These are phyloP conservation scores for Kodamaea derodonti DNA, from an alignment of 1,139 yeast genomes.

Conservation along the genomic window DNA sequence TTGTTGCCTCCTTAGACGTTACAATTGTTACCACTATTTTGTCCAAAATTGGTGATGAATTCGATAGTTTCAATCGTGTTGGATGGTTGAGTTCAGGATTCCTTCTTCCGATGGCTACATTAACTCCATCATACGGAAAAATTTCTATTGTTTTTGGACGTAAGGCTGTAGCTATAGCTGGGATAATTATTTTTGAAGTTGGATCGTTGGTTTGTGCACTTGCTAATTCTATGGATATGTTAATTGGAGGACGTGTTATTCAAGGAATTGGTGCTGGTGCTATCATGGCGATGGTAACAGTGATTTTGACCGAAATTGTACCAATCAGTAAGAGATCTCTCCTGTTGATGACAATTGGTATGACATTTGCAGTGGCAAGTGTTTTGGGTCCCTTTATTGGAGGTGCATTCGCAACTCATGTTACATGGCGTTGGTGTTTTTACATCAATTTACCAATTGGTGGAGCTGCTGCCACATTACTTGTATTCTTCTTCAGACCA, in stretches of 20 bases:
- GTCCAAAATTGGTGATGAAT: slow-evolving; percentile 17
- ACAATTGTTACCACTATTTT: slow-evolving; percentile 22
- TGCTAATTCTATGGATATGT: slow-evolving; percentile 18
- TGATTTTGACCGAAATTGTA: slow-evolving; percentile 18
- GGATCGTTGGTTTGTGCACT: slow-evolving; percentile 19
- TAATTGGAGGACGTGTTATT: slow-evolving; percentile 21
- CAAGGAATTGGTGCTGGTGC: slow-evolving; percentile 23
- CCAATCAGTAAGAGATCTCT: slow-evolving; percentile 17
- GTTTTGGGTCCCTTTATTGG: slow-evolving; percentile 25
- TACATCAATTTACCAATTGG: slow-evolving; percentile 69
- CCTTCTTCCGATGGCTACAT: slow-evolving; percentile 19
- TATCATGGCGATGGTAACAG: slow-evolving; percentile 15
- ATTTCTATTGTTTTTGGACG: slow-evolving; percentile 21
- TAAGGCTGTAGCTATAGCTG: slow-evolving; percentile 15
- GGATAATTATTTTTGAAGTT: slow-evolving; percentile 17
- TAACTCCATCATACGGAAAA: slow-evolving; percentile 21
- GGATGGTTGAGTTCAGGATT: slow-evolving; percentile 22
- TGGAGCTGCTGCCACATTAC: slow-evolving; percentile 46
- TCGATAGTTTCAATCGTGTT: slow-evolving; percentile 15
- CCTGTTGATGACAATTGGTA: slow-evolving; percentile 17
- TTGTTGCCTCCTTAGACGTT: slow-evolving; percentile 22
- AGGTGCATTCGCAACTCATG: slow-evolving; percentile 24
- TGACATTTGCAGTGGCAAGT: slow-evolving; percentile 18
- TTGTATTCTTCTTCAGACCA: slow-evolving; percentile 53
- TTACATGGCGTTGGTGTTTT: slow-evolving; percentile 77